Conservation (phyloP, 345 rosid species). For the Syzygium grande region DNA sequence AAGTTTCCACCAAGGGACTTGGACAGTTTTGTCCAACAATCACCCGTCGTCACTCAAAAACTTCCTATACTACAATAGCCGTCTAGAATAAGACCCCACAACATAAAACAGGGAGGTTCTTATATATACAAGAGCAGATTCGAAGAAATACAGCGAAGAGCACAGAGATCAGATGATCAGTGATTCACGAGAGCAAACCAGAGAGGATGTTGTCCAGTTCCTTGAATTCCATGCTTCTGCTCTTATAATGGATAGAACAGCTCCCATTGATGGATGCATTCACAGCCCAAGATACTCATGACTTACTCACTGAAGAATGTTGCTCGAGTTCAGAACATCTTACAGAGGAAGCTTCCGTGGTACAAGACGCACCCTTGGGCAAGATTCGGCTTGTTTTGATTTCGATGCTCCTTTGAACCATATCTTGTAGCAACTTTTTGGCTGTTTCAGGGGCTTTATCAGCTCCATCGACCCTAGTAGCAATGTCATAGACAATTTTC, state of each 20-base stretch:
- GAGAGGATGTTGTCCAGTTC: neutral
- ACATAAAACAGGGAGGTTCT: neutral
- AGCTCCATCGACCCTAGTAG: slow-evolving; percentile 46
- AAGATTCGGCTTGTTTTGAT: neutral
- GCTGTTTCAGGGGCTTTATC: slow-evolving; percentile 62
- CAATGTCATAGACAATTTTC: slow-evolving; percentile 55
- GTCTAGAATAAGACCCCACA: neutral
- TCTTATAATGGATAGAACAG: neutral
- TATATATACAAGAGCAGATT: neutral
- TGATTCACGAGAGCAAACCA: neutral
- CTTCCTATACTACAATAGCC: neutral
- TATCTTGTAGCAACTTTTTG: slow-evolving; percentile 53
- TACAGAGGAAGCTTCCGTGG: neutral
- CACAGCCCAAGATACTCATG: neutral
- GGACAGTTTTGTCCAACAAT: neutral
- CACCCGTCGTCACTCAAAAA: neutral
- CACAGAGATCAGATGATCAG: neutral
- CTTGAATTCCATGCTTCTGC: neutral
- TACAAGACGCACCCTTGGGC: neutral
- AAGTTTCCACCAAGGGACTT: neutral
- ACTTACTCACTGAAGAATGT: neutral
- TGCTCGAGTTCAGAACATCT: neutral
- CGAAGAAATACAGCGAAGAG: neutral
- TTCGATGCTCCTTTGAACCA: slow-evolving; percentile 72
- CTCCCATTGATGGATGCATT: neutral